Base-by-base conservation (phyloP, 495 filamentous ascomycete genomes). In the Trypethelium eluteriae region DNA sequence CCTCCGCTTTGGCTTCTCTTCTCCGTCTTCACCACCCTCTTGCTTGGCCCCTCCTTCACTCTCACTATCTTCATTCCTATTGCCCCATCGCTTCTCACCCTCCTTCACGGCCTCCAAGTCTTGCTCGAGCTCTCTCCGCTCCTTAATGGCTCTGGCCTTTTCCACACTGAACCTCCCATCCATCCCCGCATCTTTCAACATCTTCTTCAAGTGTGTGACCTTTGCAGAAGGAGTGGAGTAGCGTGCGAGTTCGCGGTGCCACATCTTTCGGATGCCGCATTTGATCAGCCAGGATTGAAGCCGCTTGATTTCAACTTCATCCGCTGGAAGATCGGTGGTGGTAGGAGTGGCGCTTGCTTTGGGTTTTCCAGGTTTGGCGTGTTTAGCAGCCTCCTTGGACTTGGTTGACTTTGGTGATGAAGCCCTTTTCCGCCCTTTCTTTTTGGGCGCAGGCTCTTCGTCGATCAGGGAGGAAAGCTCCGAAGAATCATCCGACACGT, bases 231-330 rank as follows among this genome's bases (percentile, higher is more conserved):
- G 74, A 36, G 88, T 90, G 57, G 86, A 88, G 73, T 85, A 89
- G 68, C 90, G 88, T 66, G 82, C 81, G 62, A 98, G 82, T 77
- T 96, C 91, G 65, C 87, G 84, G 46, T 80, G 81, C 94, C 95
- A 98, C 69, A 97, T 83, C 74, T 97, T 98, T 39, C 91, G 89
- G 61, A 98, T 86, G 25, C 94, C 94, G 72, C 94, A 98, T 79
- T 96, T 97, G 50, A 89, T 71, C 38, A 98, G 82, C 77, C 92
- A 91, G 32, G 85, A 83, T 77, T 98, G 94, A 16, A 98, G 82
- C n/a, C 85, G 86, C 75, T 93, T 98, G 75, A 98, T 91, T 76
- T 94, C 89, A 9, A 82, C 85, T 49, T 93, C 86, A 66, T 91
- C 84, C 0, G 88, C 83, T 44, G 86, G 83, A 6, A 80, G 70